Base-by-base conservation (phyloP, 331 rosid genomes). In the Acacia pycnantha region DNA sequence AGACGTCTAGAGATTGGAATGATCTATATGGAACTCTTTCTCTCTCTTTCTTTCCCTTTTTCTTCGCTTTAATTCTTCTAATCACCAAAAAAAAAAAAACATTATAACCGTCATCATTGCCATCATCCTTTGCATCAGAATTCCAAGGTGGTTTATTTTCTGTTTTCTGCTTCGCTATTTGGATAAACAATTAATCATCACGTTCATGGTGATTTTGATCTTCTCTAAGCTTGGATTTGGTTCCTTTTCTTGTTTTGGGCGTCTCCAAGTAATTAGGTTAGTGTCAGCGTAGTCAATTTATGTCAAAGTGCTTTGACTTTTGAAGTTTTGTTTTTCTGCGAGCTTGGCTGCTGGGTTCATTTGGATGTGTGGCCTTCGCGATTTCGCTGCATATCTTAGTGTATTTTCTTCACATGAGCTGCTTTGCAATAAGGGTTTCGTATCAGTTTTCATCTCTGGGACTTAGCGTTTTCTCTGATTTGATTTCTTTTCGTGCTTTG, bases 1-100 rank as follows among this genome's bases (percentile, higher is more conserved):
- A 79, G 90, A 84, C 85, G 62, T 88, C 83, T 79, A 35, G 88
- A 88, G 86, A 86, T 86, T 88, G 87, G 90, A 81, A 88, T 80
- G 78, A 77, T 83, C 89, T 84, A 67, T 33, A n/a, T 50, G 74
- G 53, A 72, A 43, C 67, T 24, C 68, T 80, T 73, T 61, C 41
- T 44, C 64, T 48, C 44, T 26, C 53, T 58, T 18, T 50, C 79
- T 8, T 2, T 53, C 24, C n/a, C 47, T 33, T 66, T 59, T 58
- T 6, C 76, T 31, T 79, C 76, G 22, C 87, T 87, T 79, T 35
- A 75, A 53, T 78, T 83, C 80, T 66, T 74, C 72, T 76, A 58
- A 27, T 62, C 70, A 69, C 86, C 26, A 74, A 51, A 41, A 50
- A 77, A 68, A n/a, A 61, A 31, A 27, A 62, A 33, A 24, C 31